Evolutionary conservation across 768 basidiomycete species (phyloP).

Genomic region (Termitomyces sp.): DNA sequence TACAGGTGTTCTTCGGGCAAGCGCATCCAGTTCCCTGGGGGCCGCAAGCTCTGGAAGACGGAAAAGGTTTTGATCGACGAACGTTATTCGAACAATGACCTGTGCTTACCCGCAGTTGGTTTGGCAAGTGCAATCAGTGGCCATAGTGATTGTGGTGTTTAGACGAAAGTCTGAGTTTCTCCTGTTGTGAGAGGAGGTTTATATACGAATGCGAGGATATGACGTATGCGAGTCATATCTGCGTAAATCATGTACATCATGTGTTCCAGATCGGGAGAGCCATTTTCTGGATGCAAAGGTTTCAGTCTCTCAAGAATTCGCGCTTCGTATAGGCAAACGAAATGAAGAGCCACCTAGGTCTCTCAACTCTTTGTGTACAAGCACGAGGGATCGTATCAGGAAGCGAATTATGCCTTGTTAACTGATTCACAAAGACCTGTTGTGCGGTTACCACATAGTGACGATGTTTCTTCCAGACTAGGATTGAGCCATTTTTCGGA

Average conservation of each 20-base stretch:
- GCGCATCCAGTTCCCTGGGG: conserved; percentile 30
- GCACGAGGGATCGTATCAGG: background rate
- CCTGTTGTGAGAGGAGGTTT: background rate
- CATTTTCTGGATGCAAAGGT: background rate
- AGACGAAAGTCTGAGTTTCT: background rate
- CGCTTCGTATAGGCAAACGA: background rate
- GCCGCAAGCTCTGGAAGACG: conserved; percentile 27
- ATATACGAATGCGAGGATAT: background rate
- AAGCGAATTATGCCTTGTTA: background rate
- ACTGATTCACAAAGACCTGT: too few species aligned
- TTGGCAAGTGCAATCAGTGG: conserved; percentile 26
- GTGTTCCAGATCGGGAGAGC: background rate
- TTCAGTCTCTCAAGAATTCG: background rate
- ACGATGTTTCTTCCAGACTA: background rate
- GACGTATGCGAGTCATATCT: conserved; percentile 6
- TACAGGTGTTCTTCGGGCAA: conserved; percentile 29
- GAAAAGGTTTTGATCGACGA: too few species aligned
- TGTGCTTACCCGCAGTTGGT: conserved; percentile 21
- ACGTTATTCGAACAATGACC: background rate
- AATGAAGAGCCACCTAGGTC: background rate
- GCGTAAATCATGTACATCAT: background rate
- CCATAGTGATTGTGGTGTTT: conserved; percentile 10
- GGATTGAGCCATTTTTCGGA: too few species aligned
- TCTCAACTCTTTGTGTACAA: background rate
- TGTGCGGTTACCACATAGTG: background rate